Evolutionary conservation across 306 rosid species (phyloP).

Genomic region (Vigna trinervia): DNA sequence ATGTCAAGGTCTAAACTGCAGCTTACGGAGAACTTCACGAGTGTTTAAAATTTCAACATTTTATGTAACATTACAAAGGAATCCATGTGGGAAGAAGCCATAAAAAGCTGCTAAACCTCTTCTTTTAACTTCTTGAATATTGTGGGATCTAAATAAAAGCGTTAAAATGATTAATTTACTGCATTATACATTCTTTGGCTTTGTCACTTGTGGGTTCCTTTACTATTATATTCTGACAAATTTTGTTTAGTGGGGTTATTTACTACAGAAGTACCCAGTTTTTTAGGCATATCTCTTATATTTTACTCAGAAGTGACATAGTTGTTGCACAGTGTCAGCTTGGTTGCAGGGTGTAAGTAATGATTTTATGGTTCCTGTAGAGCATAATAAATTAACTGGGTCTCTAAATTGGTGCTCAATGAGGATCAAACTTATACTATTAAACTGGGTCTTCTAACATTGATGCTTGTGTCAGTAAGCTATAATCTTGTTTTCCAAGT

Average conservation of each 20-base stretch:
- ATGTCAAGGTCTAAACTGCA: neutral
- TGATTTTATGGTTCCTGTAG: slow-evolving; percentile 13
- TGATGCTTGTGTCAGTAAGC: neutral
- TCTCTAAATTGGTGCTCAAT: neutral
- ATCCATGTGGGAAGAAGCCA: neutral
- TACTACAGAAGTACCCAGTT: slow-evolving; percentile 22
- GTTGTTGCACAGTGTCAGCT: slow-evolving; percentile 20
- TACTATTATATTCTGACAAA: slow-evolving; percentile 21
- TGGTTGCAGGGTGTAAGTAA: slow-evolving; percentile 22
- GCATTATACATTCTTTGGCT: slow-evolving; percentile 1
- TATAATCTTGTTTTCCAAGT: neutral
- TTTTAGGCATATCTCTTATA: neutral
- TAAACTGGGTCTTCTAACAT: neutral
- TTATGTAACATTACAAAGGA: neutral
- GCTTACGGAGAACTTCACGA: too few species aligned
- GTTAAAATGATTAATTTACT: neutral
- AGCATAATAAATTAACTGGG: neutral
- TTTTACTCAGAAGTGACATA: slow-evolving; percentile 18
- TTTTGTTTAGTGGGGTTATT: slow-evolving; percentile 12
- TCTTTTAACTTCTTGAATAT: neutral
- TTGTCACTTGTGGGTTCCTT: neutral
- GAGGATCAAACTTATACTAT: slow-evolving; percentile 14
- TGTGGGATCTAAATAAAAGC: neutral
- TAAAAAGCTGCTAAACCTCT: neutral
- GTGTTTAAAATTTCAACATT: too few species aligned